These are phyloP conservation scores for Chrysosporium queenslandicum DNA, from an alignment of 2,329 filamentous ascomycete species.

Conservation along the genomic window DNA sequence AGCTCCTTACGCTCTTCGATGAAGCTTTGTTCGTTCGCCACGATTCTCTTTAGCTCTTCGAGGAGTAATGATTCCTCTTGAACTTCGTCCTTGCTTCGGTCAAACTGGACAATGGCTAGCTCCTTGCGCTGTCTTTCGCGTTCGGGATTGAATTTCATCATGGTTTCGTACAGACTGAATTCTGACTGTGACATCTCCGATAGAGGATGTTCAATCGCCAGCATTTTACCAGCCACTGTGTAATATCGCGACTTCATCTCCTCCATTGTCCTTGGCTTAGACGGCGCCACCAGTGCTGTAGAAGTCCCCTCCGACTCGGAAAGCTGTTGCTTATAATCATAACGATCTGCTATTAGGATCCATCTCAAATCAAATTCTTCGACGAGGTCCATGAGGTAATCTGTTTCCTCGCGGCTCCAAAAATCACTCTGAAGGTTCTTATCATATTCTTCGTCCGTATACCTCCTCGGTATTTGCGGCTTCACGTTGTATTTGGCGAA, in stretches of 20 bases:
- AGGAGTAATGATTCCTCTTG: constrained; percentile 85
- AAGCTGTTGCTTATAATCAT: constrained; percentile 50
- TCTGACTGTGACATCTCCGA: constrained; percentile 82
- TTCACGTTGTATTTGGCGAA: constrained; percentile 86
- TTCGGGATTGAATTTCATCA: constrained; percentile 73
- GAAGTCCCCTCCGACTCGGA: constrained; percentile 23
- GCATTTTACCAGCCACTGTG: constrained; percentile 69
- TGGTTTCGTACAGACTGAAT: constrained; percentile 70
- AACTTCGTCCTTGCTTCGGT: constrained; percentile 74
- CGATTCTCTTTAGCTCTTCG: constrained; percentile 82
- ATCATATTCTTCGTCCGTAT: constrained; percentile 80
- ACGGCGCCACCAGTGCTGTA: constrained; percentile 45
- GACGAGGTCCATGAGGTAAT: constrained; percentile 70
- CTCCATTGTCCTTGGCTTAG: constrained; percentile 61
- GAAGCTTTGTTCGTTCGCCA: constrained; percentile 73
- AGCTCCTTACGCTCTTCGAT: constrained; percentile 81
- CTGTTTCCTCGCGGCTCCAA: constrained; percentile 89
- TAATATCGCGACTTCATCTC: constrained; percentile 90
- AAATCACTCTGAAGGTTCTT: constrained; percentile 60
- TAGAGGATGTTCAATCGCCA: constrained; percentile 67
- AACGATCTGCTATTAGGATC: constrained; percentile 85
- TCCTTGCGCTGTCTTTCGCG: constrained; percentile 74
- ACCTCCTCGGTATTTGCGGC: constrained; percentile 60
- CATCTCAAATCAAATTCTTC: constrained; percentile 78
- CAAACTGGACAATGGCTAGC: constrained; percentile 69